Base-by-base conservation (phyloP, 78 protist species). In the Tieghemostelium lacteum region DNA sequence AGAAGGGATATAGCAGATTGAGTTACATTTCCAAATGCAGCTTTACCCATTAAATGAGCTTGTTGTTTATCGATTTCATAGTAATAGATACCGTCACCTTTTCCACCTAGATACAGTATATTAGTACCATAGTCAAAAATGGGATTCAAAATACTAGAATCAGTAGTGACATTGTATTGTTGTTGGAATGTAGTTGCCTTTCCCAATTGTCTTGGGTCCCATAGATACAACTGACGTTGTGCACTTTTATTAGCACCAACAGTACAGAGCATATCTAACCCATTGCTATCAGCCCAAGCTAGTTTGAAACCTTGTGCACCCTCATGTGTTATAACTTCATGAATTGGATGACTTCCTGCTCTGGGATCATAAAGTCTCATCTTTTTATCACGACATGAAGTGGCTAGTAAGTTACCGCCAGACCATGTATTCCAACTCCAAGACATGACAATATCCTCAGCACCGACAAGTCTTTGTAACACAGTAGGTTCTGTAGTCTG, bases 71-170 rank as follows among this genome's bases (percentile, higher is more conserved):
- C 85, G 31, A 97, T 17, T 64, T 97, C 99, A 73, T 75, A 97
- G 85, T 97, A 97, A 63, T 95, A 94, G 62, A 97, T 97, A 65
- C 98, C 97, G 74, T 97, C 99, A 24, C 99, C 99, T 92, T 97
- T 97, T 61, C 99, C 99, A n/a, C 98, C 97, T 3, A 97, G 75
- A 85, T 92, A 97, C 26, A 97, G 29, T 8, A 97, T 69, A 52
- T 63, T 69, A 19, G 96, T 88, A 77, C 95, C 99, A 54, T 24
- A 76, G 71, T 97, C 99, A 75, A 92, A 97, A 86, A 75, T 92
- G 20, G 98, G 96, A 16, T 91, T 75, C n/a, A 97, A 52, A 16
- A 95, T 73, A 50, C 62, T 94, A 26, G 69, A 77, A 87, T 97
- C 98, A 0, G 96, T 80, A 12, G 89, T 88, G 12, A 83, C 69